phyloP scores from a whole-genome alignment of 1,284 basidiomycete species.

The Apiotrichum akiyoshidainum region DNA sequence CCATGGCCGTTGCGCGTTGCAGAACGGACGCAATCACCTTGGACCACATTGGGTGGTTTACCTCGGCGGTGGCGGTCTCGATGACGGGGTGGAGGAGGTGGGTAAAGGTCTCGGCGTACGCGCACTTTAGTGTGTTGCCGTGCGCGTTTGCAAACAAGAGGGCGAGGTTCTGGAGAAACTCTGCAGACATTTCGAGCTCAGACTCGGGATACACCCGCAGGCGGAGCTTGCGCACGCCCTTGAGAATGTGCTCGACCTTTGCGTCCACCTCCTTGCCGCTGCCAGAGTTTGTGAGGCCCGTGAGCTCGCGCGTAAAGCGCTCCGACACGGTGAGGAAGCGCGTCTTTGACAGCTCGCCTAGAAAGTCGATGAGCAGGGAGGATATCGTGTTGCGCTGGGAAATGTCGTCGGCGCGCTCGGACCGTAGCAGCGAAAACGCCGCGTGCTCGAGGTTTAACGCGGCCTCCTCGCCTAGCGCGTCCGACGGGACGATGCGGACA shows the following conservation, averaged over 20 bases:
- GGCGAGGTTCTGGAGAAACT: slow-evolving; percentile 80
- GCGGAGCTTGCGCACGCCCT: slow-evolving; percentile 71
- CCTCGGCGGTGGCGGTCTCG: slow-evolving; percentile 92
- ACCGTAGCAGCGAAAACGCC: slow-evolving; percentile 78
- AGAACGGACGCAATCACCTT: slow-evolving; percentile 84
- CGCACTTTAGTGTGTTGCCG: slow-evolving; percentile 75
- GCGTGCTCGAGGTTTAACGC: slow-evolving; percentile 77
- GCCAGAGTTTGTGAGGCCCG: slow-evolving; percentile 62
- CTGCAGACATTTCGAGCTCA: slow-evolving; percentile 87
- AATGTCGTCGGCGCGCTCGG: slow-evolving; percentile 59
- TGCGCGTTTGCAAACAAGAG: slow-evolving; percentile 80
- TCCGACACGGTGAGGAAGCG: slow-evolving; percentile 86
- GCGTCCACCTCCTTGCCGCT: slow-evolving; percentile 73
- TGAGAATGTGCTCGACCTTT: slow-evolving; percentile 76
- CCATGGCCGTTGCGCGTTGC: slow-evolving; percentile 81
- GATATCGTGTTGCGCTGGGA: slow-evolving; percentile 74
- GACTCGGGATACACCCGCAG: slow-evolving; percentile 90
- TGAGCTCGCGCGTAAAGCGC: slow-evolving; percentile 75
- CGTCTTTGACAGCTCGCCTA: slow-evolving; percentile 75
- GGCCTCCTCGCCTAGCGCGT: slow-evolving; percentile 69
- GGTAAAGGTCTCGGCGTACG: slow-evolving; percentile 79
- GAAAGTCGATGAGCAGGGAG: slow-evolving; percentile 72
- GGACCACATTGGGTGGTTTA: slow-evolving; percentile 91
- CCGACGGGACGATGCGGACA: slow-evolving; percentile 67
- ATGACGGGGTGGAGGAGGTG: slow-evolving; percentile 82